A percentile compares a stretch with the other conserved stretches of the same genome.
Conservation (phyloP, 495 filamentous ascomycete species). For the Elasticomyces elasticus region DNA sequence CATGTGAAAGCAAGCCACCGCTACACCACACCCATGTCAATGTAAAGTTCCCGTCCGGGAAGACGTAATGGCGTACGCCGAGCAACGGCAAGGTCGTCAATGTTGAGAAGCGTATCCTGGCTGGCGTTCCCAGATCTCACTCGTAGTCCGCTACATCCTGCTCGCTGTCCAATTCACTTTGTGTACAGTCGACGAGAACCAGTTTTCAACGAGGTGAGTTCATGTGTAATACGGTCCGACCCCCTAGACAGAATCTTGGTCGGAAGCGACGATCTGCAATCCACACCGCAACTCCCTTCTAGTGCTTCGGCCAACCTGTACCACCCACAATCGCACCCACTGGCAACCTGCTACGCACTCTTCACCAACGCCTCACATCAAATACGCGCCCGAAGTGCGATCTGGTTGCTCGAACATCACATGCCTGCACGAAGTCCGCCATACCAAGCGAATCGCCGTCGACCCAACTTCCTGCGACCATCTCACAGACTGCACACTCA, state of each 20-base stretch:
- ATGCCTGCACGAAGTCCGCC: conserved; percentile 1
- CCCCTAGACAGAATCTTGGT: no score
- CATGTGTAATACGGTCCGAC: no score
- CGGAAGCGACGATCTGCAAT: no score
- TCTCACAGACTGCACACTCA: background rate
- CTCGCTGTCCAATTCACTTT: conserved; percentile 17
- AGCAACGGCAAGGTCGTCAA: background rate
- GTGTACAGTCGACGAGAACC: conserved; percentile 8
- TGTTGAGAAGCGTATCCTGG: background rate
- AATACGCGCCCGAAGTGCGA: background rate
- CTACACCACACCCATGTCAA: background rate
- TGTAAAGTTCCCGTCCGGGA: background rate
- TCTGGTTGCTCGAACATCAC: background rate
- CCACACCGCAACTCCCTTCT: background rate
- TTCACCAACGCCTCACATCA: background rate
- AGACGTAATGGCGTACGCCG: background rate
- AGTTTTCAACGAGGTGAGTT: background rate
- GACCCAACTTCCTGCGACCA: background rate
- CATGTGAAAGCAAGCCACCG: conserved; percentile 13
- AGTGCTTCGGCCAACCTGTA: background rate
- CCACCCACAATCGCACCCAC: background rate
- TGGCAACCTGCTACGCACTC: background rate
- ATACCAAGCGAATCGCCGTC: background rate
- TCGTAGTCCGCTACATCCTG: background rate
- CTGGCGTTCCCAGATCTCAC: background rate